Evolutionary conservation across 176 grass and related monocot species (phyloP), one percentile per base, ranked within the genome.

Genomic region (Carex littledalei): DNA sequence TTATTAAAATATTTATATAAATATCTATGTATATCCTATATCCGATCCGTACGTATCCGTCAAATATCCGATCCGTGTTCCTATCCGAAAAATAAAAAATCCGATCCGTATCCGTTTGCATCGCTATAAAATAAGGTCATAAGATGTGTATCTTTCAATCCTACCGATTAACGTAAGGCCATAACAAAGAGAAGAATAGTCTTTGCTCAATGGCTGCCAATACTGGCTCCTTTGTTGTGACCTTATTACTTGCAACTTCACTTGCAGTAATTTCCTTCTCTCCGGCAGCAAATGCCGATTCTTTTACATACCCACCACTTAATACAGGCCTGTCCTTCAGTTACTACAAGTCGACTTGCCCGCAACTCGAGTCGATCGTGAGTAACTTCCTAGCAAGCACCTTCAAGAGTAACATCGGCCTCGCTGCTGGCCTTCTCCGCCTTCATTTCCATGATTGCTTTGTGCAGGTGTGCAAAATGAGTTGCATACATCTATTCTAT

Each of bases 401-500:
- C 15, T 74, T 92, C 13, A 9, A 56, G 26, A 73, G 12, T 26
- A 41, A 97, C 83, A 31, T 88, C 5, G 88, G 90, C 49, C 94
- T 97, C 4, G 85, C 92, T 62, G 88, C 94, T 0, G 92, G 71
- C 55, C 92, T 92, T 4, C 78, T 94, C 55, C 94, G 94, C 0
- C 39, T 94, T 71, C 91, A 97, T 84, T 97, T 97, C 88, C 94
- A 97, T 20, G 94, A 97, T 85, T 97, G 94, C 69, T 97, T 97
- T 87, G 89, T 97, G 6, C 89, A 97, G 78, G 89, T 88, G 34
- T 45, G 6, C 3, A 67, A 32, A 67, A 16, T 67, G 10, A 16
- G 5, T 67, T 67, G 16, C 10, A 55, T 32, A 31, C 13, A 41
- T 26, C 13, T 24, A 7, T 1, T 17, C 56, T 18, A 59, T 1